Evolutionary conservation across 495 filamentous ascomycete genomes (phyloP).

Genomic region (Bombardia bombarda): DNA sequence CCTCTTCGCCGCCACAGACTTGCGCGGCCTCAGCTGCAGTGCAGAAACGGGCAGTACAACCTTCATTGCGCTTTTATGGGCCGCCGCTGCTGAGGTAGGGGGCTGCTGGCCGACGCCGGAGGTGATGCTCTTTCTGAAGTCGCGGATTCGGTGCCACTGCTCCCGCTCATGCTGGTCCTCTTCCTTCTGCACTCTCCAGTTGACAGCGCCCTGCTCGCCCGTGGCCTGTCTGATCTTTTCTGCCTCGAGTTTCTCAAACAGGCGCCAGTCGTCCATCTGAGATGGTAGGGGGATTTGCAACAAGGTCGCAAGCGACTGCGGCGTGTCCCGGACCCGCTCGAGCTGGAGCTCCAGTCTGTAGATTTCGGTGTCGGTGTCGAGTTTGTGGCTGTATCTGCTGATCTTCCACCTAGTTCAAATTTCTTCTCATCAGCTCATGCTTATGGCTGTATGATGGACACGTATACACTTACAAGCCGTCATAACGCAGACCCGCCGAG

Average conservation of each 20-base stretch:
- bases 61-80: too few species aligned
- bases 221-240: constrained; percentile 15
- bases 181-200: constrained; percentile 5
- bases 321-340: constrained; percentile 22
- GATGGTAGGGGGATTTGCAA: constrained; percentile 32
- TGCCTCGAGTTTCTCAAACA: constrained; percentile 32
- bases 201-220: constrained; percentile 1
- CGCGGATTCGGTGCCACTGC: constrained; percentile 2
- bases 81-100: too few species aligned
- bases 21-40: too few species aligned
- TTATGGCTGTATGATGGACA: neutral
- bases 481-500: constrained; percentile 37
- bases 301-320: constrained; percentile 23
- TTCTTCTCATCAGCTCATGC: too few species aligned
- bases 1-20: too few species aligned
- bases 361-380: constrained; percentile 16
- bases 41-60: too few species aligned
- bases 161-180: constrained; percentile 4
- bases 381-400: constrained; percentile 29
- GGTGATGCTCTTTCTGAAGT: constrained; percentile 7
- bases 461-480: constrained; percentile 35
- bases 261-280: constrained; percentile 39
- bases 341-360: constrained; percentile 30
- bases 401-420: constrained; percentile 30
- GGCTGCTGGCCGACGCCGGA: too few species aligned